Base-by-base conservation (phyloP, 768 basidiomycete genomes). In the Termitomyces sp. region DNA sequence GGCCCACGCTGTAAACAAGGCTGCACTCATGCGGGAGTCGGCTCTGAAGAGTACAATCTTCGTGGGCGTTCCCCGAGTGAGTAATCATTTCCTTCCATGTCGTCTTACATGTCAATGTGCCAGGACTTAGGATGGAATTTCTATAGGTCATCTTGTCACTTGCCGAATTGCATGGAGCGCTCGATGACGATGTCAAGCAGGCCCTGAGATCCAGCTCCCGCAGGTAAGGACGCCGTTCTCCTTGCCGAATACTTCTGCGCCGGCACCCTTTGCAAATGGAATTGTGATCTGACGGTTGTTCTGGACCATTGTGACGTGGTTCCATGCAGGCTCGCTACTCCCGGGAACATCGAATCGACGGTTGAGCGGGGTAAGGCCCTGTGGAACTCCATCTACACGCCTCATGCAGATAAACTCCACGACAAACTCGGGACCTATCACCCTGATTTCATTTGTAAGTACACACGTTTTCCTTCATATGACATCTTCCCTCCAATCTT, bases 361-460 rank as follows among this genome's bases (percentile, higher is more conserved):
- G 67, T 84, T 69, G 74, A 76, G 67, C 84, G 88, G 66, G 92
- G 92, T 46, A 80, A 71, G 67, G 76, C 71, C 50, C 78, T 96
- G 61, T 96, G 94, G 92, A 78, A 87, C 70, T 83, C 85, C 54
- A 93, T 96, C 72, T 96, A 96, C 72, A 76, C 84, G 70, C 93
- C 93, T 69, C 90, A 93, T 76, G 87, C 86, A 68, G 85, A 84
- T 76, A 96, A 95, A 75, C 84, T 96, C 68, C 83, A 92, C 73
- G 76, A 85, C 76, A 96, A 94, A 76, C 80, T 96, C 62, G 86
- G 80, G 68, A 80, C 83, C 56, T 91, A 92, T 76, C 94, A 96
- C 72, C 94, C 94, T 60, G 94, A 96, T 79, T 91, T 96, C 76
- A 92, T 94, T 71, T 79, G 91, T 93, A 72, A 76, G 90, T 84